Base-by-base conservation (phyloP, 177 flowering plant species). In the Vitis hybrid region DNA sequence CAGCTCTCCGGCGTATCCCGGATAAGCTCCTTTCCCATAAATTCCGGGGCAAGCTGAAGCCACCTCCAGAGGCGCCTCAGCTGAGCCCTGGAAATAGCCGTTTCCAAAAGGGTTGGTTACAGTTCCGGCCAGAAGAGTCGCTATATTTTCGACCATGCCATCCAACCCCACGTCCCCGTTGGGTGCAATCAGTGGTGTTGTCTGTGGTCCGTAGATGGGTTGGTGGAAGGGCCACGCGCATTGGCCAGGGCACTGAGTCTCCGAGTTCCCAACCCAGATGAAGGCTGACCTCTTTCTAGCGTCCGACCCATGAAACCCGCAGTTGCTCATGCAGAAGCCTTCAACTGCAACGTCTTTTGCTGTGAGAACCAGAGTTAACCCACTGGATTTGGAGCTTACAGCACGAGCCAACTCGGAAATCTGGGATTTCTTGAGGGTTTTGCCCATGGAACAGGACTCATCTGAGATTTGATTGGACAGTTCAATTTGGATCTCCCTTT, bases 271-370 rank as follows among this genome's bases (percentile, higher is more conserved):
- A 9, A 82, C 85, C 83, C 81, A 80, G 40, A 81, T 65, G 72
- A 66, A 78, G 21, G 75, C 77, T 24, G 67, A 64, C 13, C 65
- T 69, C 9, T 72, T 52, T 11, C 27, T 59, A 3, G 52, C 2
- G 63, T 56, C 72, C 2, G 77, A 77, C 21, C 77, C 81, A 40
- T 85, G 87, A 56, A 73, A 72, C 11, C 90, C 90, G 62, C 88
- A 83, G 56, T 62, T 69, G 64, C 81, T 80, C 82, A 76, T 79
- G 70, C 88, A 85, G n/a, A 83, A 82, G 7, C 88, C 88, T 24
- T 86, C 90, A 3, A 83, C 87, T 2, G 76, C 72, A 15, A 87
- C 90, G 57, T 80, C 84, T 6, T 78, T 3, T 5, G 77, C 74
- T 0, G 87, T 87, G 2, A 84, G 66, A 21, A 82, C 85, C 0